These are phyloP conservation scores for Cenococcum geophilum DNA, from an alignment of 495 filamentous ascomycete species.

Conservation along the genomic window DNA sequence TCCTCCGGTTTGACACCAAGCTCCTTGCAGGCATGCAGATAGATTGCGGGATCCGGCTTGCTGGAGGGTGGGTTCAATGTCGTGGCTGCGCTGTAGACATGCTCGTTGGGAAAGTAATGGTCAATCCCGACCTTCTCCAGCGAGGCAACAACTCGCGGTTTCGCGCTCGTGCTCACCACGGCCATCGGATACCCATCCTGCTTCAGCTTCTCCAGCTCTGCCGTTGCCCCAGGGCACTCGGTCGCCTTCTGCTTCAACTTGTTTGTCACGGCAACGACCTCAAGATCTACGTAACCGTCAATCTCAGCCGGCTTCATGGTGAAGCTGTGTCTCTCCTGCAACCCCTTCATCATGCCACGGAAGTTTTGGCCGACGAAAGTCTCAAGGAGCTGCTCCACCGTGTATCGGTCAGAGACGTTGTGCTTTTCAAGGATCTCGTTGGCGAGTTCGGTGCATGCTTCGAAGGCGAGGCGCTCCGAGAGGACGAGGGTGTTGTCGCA, in stretches of 20 bases:
- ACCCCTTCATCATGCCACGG: conserved; percentile 76
- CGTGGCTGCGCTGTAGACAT: conserved; percentile 79
- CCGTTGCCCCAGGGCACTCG: conserved; percentile 68
- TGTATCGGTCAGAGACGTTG: conserved; percentile 65
- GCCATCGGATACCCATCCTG: conserved; percentile 63
- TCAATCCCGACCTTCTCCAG: conserved; percentile 76
- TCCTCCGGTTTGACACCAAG: conserved; percentile 68
- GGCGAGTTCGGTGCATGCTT: conserved; percentile 86
- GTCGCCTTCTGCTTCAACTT: conserved; percentile 66
- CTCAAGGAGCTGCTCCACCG: conserved; percentile 66
- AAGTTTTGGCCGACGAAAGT: conserved; percentile 97
- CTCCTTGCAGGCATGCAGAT: conserved; percentile 70
- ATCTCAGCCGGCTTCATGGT: conserved; percentile 60
- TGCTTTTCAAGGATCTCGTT: conserved; percentile 77
- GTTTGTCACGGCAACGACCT: conserved; percentile 77
- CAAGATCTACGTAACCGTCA: conserved; percentile 67
- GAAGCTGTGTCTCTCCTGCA: conserved; percentile 73
- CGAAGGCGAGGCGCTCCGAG: conserved; percentile 87
- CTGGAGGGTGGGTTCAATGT: conserved; percentile 69
- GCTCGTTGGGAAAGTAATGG: conserved; percentile 67
- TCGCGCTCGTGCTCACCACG: conserved; percentile 75
- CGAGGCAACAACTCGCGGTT: conserved; percentile 69
- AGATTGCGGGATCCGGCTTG: conserved; percentile 93
- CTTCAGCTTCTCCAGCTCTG: conserved; percentile 60
- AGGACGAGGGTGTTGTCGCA: conserved; percentile 98